Evolutionary conservation across 495 filamentous ascomycete genomes (phyloP), one percentile per base, ranked within the genome.

Genomic region (Aspergillus cristatus): DNA sequence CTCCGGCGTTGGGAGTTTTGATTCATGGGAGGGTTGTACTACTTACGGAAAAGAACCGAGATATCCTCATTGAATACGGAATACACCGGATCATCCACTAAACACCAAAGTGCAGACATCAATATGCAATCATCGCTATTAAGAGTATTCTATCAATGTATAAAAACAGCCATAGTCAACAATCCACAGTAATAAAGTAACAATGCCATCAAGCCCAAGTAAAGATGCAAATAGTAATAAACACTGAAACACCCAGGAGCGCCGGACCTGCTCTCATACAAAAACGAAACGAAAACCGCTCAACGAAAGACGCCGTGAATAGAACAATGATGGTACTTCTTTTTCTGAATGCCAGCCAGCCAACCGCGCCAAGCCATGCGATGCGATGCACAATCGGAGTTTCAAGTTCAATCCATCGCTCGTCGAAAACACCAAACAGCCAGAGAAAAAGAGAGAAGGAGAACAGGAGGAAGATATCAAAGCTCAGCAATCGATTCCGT

Each of bases 401-500:
- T n/a, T n/a, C n/a, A n/a, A n/a, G n/a, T n/a, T n/a, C 20, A 24
- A 24, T 24, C 20, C 20, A 24, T 8, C 20, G 4, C 4, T 24
- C 20, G n/a, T n/a, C 20, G 8, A 24, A 8, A 24, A 24, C 20
- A 8, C 20, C 4, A 24, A 24, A 8, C 20, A 24, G 20, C 20
- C 20, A 8, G 4, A 4, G 8, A 24, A 24, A 4, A 24, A 24
- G 4, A 24, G 20, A 4, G 20, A 4, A 24, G 4, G 20, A 4
- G 8, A 8, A 24, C 4, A 8, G 4, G 20, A 24, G 8, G 8
- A 24, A 4, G 4, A 4, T 4, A 24, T 67, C 43, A 67, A 40
- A 70, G 43, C 41, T 67, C 66, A 3, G 45, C 54, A n/a, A 68
- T 45, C n/a, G 50, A 45, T 18, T 54, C 44, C 20, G 51, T 58